Base-by-base conservation (phyloP, 768 basidiomycete genomes). In the Leccinum longicurvipes region DNA sequence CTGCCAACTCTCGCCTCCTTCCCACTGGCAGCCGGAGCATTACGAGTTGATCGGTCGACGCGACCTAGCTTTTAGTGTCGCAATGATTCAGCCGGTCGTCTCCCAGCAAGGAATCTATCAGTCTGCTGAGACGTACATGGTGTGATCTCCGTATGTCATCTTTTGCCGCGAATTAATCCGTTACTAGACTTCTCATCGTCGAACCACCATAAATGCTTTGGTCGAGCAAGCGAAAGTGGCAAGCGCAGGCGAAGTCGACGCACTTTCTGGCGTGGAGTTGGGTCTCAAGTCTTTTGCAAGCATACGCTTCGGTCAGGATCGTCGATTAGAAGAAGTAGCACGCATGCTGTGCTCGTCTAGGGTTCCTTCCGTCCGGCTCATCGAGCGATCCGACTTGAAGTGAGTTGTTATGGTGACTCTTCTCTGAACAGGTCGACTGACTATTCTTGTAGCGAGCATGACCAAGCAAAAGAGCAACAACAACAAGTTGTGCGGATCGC, bases 221-320 rank as follows among this genome's bases (percentile, higher is more conserved):
- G 74, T 82, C 9, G 70, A 75, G 8, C 78, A 80, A 50, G 79
- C 82, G 17, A 80, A 79, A 47, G 66, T 69, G 6, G 76, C 82
- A 9, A 81, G 79, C 32, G 66, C 72, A 6, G 84, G 82, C 41
- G 84, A 88, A 61, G 67, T 82, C 2, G 79, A 83, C 50, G 73
- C 77, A 4, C 77, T 83, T 14, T 80, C 88, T 6, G 89, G 89
- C 1, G 86, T 89, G 9, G 89, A 91, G 53, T 72, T 91, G 5
- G 83, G 84, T 49, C 70, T 85, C 34, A 82, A 86, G 47, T 85
- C 88, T 48, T 88, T 90, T 72, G 83, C 89, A 0, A 84, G 84
- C 50, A 88, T 94, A 48, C 84, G 96, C 4, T 98, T 98, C 65
- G 90, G 90, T 7, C 85, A 91, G 59, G 97, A 99, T 72, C 81